Percentiles rank a stretch among this genome's conserved stretches.
phyloP scores from a whole-genome alignment of 1,139 yeast genomes.

The Taphrina wiesneri region DNA sequence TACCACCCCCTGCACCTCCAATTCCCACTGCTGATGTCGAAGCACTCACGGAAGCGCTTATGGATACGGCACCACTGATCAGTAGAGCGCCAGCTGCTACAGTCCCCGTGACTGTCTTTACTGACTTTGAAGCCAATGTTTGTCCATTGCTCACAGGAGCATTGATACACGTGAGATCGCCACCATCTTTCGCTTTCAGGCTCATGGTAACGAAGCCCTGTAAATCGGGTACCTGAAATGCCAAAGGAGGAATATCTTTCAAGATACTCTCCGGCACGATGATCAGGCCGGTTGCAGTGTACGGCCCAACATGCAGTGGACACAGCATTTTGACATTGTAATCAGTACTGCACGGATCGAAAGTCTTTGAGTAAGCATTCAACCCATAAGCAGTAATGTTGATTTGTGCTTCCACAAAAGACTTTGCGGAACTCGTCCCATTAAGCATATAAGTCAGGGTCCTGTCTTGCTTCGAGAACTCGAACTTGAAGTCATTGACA shows the following conservation, averaged over 20 bases:
- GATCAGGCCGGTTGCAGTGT: constrained; percentile 42
- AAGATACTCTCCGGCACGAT: constrained; percentile 43
- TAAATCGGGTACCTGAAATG: constrained; percentile 45
- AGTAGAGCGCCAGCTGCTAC: constrained; percentile 44
- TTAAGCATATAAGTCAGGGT: constrained; percentile 36
- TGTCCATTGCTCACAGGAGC: constrained; percentile 45
- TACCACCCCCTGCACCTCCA: constrained; percentile 35
- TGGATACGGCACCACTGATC: constrained; percentile 40
- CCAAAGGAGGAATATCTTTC: constrained; percentile 42
- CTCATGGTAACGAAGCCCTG: constrained; percentile 43
- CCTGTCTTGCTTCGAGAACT: constrained; percentile 33
- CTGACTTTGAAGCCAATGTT: constrained; percentile 41
- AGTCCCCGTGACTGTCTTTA: constrained; percentile 43
- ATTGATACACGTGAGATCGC: constrained; percentile 43
- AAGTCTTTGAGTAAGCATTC: constrained; percentile 41
- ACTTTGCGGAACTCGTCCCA: constrained; percentile 35
- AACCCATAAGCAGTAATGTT: constrained; percentile 43
- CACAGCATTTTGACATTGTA: constrained; percentile 43
- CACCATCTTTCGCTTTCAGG: constrained; percentile 41
- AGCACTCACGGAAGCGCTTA: constrained; percentile 31
- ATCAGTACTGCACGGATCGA: constrained; percentile 42
- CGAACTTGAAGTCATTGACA: constrained; percentile 35
- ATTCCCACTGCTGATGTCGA: constrained; percentile 36
- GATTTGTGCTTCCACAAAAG: constrained; percentile 36
- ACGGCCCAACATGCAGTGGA: constrained; percentile 43